These are phyloP conservation scores for Rasamsonia emersonii DNA, from an alignment of 2,329 filamentous ascomycete genomes.

Conservation along the genomic window DNA sequence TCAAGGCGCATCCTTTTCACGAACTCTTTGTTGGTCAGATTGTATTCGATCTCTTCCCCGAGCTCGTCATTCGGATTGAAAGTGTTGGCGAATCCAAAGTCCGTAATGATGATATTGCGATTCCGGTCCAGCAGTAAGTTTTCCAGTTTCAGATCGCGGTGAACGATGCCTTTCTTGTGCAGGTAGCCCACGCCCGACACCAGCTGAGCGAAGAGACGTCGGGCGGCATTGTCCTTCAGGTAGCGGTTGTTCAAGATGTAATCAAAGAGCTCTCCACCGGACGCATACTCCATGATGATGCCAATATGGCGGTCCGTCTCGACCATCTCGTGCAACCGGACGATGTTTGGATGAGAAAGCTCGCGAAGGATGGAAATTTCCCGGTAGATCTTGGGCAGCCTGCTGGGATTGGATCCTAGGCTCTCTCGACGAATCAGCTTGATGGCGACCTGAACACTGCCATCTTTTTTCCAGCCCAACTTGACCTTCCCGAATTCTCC, in stretches of 20 bases:
- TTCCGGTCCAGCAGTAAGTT: conserved; percentile 92
- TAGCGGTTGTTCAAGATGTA: conserved; percentile 97
- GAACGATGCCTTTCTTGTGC: conserved; percentile 97
- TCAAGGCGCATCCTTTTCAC: conserved; percentile 83
- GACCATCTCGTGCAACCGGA: conserved; percentile 94
- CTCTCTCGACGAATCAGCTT: conserved; percentile 93
- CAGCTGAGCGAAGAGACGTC: conserved; percentile 86
- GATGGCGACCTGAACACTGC: conserved; percentile 89
- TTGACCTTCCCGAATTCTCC: conserved; percentile 99
- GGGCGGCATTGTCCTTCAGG: conserved; percentile 84
- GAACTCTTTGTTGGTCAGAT: conserved; percentile 76
- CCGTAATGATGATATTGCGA: conserved; percentile 98
- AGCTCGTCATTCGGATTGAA: conserved; percentile 87
- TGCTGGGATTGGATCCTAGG: conserved; percentile 76
- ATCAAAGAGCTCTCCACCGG: conserved; percentile 93
- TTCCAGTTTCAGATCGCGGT: conserved; percentile 92
- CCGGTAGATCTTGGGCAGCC: conserved; percentile 92
- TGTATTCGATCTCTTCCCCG: conserved; percentile 80
- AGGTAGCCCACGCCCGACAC: conserved; percentile 95
- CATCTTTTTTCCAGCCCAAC: conserved; percentile 94
- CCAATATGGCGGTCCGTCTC: conserved; percentile 96
- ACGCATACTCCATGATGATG: conserved; percentile 97
- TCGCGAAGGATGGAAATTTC: conserved; percentile 86
- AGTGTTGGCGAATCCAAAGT: conserved; percentile 98
- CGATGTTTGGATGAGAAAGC: conserved; percentile 92